Conservation (phyloP, 345 rosid species). For the Populus alba region DNA sequence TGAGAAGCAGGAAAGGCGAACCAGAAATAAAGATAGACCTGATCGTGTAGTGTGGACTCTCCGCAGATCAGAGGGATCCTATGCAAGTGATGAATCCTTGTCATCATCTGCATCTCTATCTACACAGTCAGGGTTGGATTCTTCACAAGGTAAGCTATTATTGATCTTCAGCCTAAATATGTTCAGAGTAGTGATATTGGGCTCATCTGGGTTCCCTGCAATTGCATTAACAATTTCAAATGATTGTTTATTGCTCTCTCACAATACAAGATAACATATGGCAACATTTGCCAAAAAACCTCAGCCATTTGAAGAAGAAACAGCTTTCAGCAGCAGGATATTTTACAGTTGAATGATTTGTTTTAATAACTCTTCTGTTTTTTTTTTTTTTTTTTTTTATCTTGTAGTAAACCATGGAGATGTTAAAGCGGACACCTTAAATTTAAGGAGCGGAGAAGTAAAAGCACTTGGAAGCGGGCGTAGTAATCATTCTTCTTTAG, state of each 20-base stretch:
- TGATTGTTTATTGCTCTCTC: background rate
- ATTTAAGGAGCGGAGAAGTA: conserved; percentile 30
- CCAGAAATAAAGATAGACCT: conserved; percentile 65
- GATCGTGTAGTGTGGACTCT: conserved; percentile 75
- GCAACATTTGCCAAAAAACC: background rate
- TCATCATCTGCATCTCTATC: conserved; percentile 30
- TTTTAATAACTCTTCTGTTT: background rate
- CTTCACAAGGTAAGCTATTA: conserved; percentile 24
- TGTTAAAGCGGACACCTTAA: conserved; percentile 26
- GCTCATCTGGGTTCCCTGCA: background rate
- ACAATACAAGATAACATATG: background rate
- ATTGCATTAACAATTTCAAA: background rate
- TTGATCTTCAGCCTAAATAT: background rate
- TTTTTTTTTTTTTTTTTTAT: background rate
- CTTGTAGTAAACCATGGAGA: conserved; percentile 30
- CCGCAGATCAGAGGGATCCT: conserved; percentile 54
- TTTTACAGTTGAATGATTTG: background rate
- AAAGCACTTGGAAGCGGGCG: conserved; percentile 33
- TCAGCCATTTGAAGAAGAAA: background rate
- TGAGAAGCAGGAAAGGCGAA: conserved; percentile 52
- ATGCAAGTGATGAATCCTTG: conserved; percentile 47
- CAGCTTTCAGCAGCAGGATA: background rate
- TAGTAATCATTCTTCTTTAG: conserved; percentile 28
- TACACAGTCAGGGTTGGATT: conserved; percentile 18
- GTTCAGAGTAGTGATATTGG: background rate